Base-by-base conservation (phyloP, 805 yeast species). In the Diddensiella transvaalensis region DNA sequence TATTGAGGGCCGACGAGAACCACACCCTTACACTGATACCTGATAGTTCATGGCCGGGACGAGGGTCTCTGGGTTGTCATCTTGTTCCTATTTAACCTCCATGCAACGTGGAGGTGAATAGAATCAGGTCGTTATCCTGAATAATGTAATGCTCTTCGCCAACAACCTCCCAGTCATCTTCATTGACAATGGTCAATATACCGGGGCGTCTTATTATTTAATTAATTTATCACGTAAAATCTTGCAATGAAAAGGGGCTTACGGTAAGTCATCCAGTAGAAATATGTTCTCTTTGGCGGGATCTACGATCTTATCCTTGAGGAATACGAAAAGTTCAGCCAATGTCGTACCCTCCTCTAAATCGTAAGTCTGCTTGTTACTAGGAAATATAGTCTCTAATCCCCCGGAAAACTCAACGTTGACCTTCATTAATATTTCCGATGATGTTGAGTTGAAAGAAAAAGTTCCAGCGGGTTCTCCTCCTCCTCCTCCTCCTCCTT, bases 141-240 rank as follows among this genome's bases (percentile, higher is more conserved):
- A 93, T 64, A n/a, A 73, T 79, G 60, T 89, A 89, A 6, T 79
- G 84, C 58, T 87, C 89, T 65, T 83, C 89, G 8, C 88, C 98
- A 64, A 89, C 95, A 11, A 91, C 68, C 61, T 91, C 99, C 98
- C 98, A 91, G 68, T 91, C 99, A 0, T 95, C 82, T 63, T 91
- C 98, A 61, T 91, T 91, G 53, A 91, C 85, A 48, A 91, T 74
- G 6, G 93, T 96, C 52, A 91, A 71, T 41, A 91, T 87, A 2
- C 99, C 99, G 0, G 98, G 96, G 44, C 98, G 79, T 13, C 54
- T 47, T 3, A 21, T 15, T 35, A 42, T 17, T 30, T n/a, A 11
- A 13, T 38, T 22, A 11, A 8, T 6, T 21, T 29, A 19, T n/a
- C n/a, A n/a, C n/a, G 17, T 17, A 22, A 17, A 13, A 15, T 10